Conservation (phyloP, 2,329 filamentous ascomycete genomes). For the Cladorrhinum sp. region DNA sequence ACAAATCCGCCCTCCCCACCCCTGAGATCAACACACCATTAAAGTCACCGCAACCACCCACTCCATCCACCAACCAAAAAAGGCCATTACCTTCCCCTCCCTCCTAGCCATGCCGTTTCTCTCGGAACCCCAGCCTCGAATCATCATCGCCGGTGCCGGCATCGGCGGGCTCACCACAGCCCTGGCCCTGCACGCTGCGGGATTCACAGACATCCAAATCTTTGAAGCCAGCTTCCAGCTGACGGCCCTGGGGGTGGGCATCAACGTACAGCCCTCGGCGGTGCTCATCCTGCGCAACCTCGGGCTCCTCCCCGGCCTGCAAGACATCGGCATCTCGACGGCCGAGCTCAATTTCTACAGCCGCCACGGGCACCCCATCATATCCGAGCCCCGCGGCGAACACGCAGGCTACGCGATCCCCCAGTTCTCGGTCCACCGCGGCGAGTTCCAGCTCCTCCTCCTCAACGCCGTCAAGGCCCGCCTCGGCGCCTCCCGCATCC, state of each 20-base stretch:
- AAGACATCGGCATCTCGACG: constrained; percentile 40
- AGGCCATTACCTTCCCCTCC: not conserved
- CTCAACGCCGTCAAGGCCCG: constrained; percentile 36
- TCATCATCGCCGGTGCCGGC: constrained; percentile 32
- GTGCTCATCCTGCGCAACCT: constrained; percentile 44
- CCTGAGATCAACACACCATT: not conserved
- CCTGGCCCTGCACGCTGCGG: constrained; percentile 31
- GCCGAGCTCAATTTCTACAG: constrained; percentile 45
- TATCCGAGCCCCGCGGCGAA: constrained; percentile 41
- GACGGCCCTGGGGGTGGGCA: constrained; percentile 43
- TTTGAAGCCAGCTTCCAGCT: constrained; percentile 42
- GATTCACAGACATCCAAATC: constrained; percentile 40
- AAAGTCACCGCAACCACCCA: no score
- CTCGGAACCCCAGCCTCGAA: constrained; percentile 23
- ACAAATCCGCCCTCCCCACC: not conserved
- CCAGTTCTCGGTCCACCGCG: constrained; percentile 44
- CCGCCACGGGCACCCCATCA: constrained; percentile 40
- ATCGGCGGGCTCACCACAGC: constrained; percentile 31
- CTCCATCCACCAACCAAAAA: no score
- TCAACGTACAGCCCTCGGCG: constrained; percentile 41
- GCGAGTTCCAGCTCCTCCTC: constrained; percentile 44
- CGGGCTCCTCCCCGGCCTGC: constrained; percentile 39
- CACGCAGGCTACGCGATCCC: constrained; percentile 41
- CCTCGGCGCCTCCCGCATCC: constrained; percentile 37
- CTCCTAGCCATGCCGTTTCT: constrained; percentile 10